Base-by-base conservation (phyloP, 768 basidiomycete genomes). In the Hypholoma sublateritium region DNA sequence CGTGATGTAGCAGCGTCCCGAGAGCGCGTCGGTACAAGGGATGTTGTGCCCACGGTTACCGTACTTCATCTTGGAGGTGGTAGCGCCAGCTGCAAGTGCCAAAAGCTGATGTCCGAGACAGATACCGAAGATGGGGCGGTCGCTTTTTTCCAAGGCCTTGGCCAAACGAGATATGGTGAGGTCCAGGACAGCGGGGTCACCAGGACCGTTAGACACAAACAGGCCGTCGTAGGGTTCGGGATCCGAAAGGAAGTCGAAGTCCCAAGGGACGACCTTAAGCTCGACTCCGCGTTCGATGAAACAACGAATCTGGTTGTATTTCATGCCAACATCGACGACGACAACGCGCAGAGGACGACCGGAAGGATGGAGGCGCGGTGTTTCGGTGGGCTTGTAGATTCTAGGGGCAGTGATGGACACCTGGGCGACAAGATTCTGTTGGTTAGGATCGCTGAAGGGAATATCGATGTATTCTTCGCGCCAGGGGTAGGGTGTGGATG, bases 1-100 rank as follows among this genome's bases (percentile, higher is more conserved):
- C 37, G 97, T 99, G 77, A 99, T 98, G 72, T 98, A 99, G 77
- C 97, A 99, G 53, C 97, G 81, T 28, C 95, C 97, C 48, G 92
- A 93, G 53, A 96, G 81, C 41, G 89, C 83, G 70, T 95, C 93
- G 16, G 93, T 98, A 71, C 96, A 98, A 3, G 97, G 97, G 68
- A 99, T 93, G 73, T 99, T 99, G 70, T 98, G 95, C 4, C 97
- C 97, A 61, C 97, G 93, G 68, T 99, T 99, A 37, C 97, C 97
- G 71, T 98, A 98, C 78, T 98, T 98, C 95, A 99, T 98, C 75
- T 99, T 99, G 36, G 92, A 93, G 5, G 97, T 98, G 59, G 80
- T 83, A 5, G 94, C 96, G 34, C 97, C 97, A 1, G 92, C 89
- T 28, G 97, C 97, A 59, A 98, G 84, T 6, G 95, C 95, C 65